phyloP scores from a whole-genome alignment of 306 rosid species.

The barrel medic (Medicago truncatula) region MtrunA17r5.0-ANR NC_053045.1:58462001-58462500 shows the following conservation, averaged over 20 bases:
- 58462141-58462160: conserved; percentile 51
- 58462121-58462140: conserved; percentile 50
- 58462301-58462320: conserved; percentile 17
- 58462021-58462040: not conserved
- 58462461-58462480: conserved; percentile 37
- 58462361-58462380: not conserved
- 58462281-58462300: not conserved
- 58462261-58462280: not conserved
- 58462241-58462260: not conserved
- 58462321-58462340: conserved; percentile 1
- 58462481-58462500: not conserved
- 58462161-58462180: conserved; percentile 51
- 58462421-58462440: conserved; percentile 24
- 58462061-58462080: not conserved
- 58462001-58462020: not conserved
- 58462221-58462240: not conserved
- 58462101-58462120: conserved; percentile 54
- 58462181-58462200: not conserved
- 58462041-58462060: not conserved
- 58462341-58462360: not conserved
- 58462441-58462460: conserved; percentile 38
- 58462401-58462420: not conserved
- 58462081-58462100: conserved; percentile 47
- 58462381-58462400: conserved; percentile 11
- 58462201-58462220: not conserved